Evolutionary conservation across 2,329 filamentous ascomycete genomes (phyloP).

Genomic region (Metarhizium humberi): DNA sequence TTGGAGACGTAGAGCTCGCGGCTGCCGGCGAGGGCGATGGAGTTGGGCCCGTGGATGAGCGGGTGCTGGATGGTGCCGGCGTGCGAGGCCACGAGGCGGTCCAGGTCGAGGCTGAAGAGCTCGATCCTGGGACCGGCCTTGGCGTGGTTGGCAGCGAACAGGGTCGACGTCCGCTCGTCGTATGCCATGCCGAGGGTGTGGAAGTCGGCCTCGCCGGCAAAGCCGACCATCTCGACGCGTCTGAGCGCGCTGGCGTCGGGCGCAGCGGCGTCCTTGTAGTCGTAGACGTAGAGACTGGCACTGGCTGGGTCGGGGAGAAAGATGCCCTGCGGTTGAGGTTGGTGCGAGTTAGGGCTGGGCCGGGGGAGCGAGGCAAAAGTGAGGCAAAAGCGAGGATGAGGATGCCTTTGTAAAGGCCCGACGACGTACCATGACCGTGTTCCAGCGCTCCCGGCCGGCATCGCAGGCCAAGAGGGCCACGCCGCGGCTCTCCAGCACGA

Average conservation of each 20-base stretch:
- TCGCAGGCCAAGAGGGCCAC: conserved; percentile 29
- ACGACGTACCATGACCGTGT: conserved; percentile 29
- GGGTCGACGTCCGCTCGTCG: conserved; percentile 21
- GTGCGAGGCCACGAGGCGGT: conserved; percentile 23
- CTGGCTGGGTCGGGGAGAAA: conserved; percentile 11
- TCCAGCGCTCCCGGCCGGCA: conserved; percentile 28
- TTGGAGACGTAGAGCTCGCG: conserved; percentile 33
- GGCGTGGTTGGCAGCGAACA: conserved; percentile 29
- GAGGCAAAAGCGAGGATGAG: neutral
- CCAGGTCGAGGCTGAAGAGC: conserved; percentile 27
- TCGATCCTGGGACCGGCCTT: conserved; percentile 26
- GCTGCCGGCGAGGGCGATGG: conserved; percentile 23
- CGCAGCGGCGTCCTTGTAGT: conserved; percentile 18
- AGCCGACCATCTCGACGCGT: conserved; percentile 12
- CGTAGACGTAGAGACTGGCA: conserved; percentile 26
- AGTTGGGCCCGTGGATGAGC: conserved; percentile 28
- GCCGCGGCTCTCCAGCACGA: conserved; percentile 25
- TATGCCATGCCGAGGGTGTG: conserved; percentile 31
- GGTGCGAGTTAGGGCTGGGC: neutral
- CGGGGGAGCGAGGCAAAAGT: neutral
- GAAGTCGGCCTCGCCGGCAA: conserved; percentile 22
- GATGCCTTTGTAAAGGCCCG: neutral
- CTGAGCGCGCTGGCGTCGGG: conserved; percentile 12
- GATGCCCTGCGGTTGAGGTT: conserved; percentile 12
- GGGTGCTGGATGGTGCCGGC: conserved; percentile 26